Evolutionary conservation across 1,284 basidiomycete species (phyloP).

Genomic region (Ustilago trichophora): DNA sequence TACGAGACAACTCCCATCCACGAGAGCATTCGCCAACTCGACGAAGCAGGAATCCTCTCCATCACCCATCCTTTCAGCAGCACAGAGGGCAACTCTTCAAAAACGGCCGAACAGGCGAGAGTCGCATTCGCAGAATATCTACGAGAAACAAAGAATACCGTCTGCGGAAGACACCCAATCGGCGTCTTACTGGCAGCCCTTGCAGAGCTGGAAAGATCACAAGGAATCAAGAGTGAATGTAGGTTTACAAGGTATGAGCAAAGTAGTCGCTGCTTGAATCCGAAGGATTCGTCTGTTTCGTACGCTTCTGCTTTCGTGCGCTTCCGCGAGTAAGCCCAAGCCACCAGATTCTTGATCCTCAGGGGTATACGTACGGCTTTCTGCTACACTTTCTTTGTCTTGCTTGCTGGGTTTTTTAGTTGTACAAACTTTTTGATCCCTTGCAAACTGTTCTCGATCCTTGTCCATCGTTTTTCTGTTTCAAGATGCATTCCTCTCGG

Average conservation of each 20-base stretch:
- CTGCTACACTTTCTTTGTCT: no score
- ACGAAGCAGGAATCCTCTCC: slow-evolving; percentile 80
- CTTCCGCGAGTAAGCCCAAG: slow-evolving; percentile 5
- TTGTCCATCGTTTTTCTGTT: no score
- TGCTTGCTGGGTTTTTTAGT: no score
- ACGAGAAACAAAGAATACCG: slow-evolving; percentile 86
- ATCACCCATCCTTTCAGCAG: slow-evolving; percentile 71
- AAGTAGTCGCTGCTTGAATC: slow-evolving; percentile 77
- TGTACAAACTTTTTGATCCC: no score
- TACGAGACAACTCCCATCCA: slow-evolving; percentile 53
- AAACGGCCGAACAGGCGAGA: slow-evolving; percentile 47
- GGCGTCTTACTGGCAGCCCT: slow-evolving; percentile 86
- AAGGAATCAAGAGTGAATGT: slow-evolving; percentile 51
- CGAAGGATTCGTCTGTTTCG: slow-evolving; percentile 87
- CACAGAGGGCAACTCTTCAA: slow-evolving; percentile 24
- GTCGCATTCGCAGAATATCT: slow-evolving; percentile 74
- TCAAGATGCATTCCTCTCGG: no score
- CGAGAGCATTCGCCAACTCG: slow-evolving; percentile 77
- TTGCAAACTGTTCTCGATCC: no score
- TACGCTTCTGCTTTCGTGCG: slow-evolving; percentile 82
- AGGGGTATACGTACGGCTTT: no score
- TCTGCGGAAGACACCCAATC: slow-evolving; percentile 95
- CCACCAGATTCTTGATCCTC: not conserved
- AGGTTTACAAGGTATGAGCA: slow-evolving; percentile 70
- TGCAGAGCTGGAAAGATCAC: slow-evolving; percentile 72